These are phyloP conservation scores for Metschnikowia corniflorae DNA, from an alignment of 805 yeast species.

Conservation along the genomic window DNA sequence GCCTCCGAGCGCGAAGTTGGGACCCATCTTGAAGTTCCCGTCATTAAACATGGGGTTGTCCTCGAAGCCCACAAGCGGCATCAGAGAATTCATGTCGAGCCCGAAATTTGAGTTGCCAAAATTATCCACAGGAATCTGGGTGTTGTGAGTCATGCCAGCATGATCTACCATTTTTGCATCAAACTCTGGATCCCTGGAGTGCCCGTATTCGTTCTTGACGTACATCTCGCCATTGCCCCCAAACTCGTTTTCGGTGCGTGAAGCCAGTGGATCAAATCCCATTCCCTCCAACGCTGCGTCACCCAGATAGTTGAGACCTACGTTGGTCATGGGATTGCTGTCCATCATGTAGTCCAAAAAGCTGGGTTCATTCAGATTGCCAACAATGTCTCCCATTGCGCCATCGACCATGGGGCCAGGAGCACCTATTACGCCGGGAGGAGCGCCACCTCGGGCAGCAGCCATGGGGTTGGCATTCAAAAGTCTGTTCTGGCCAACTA, in stretches of 20 bases:
- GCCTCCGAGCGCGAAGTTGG: slow-evolving; percentile 4
- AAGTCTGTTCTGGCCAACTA: too few relatives aligned
- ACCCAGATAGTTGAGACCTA: slow-evolving; percentile 3
- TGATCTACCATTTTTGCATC: slow-evolving; percentile 7
- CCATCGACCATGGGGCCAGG: slow-evolving; percentile 1
- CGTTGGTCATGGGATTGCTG: slow-evolving; percentile 1
- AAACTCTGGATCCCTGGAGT: slow-evolving; percentile 1
- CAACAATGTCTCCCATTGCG: slow-evolving; percentile 1
- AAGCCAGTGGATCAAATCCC: slow-evolving; percentile 3
- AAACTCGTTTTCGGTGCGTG: slow-evolving; percentile 3
- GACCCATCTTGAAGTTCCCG: slow-evolving; percentile 3
- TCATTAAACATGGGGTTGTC: not conserved
- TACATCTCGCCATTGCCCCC: slow-evolving; percentile 1
- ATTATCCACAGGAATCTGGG: slow-evolving; percentile 1
- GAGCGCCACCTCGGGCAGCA: not conserved
- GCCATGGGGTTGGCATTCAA: too few relatives aligned
- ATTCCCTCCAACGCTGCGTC: slow-evolving; percentile 5
- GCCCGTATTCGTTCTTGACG: not conserved
- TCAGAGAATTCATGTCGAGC: slow-evolving; percentile 2
- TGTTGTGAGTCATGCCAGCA: slow-evolving; percentile 10
- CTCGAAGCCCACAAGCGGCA: slow-evolving; percentile 3
- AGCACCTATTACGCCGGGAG: not conserved
- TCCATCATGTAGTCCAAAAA: slow-evolving; percentile 8
- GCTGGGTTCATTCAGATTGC: slow-evolving; percentile 1
- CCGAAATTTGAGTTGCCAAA: slow-evolving; percentile 6